These are phyloP conservation scores for Dactylis glomerata DNA, from an alignment of 176 grass and related monocot genomes.

Conservation along the genomic window DNA sequence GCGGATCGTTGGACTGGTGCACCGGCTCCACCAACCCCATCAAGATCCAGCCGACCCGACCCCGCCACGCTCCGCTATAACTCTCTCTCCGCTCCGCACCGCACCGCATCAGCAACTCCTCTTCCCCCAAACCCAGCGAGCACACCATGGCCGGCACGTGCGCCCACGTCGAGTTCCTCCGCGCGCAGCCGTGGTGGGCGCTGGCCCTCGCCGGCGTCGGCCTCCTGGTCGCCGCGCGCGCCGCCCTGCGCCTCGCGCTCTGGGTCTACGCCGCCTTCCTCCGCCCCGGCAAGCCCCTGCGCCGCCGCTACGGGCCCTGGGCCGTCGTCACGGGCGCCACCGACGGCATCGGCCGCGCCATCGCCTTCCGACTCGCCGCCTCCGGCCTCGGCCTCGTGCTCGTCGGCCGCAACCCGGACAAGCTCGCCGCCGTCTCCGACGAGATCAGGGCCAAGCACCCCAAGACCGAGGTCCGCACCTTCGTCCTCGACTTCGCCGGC, in stretches of 20 bases:
- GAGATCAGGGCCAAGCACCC: slow-evolving; percentile 62
- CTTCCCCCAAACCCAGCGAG: neutral
- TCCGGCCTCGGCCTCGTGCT: slow-evolving; percentile 69
- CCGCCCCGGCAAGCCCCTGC: slow-evolving; percentile 75
- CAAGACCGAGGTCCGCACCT: slow-evolving; percentile 51
- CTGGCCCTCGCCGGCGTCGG: slow-evolving; percentile 55
- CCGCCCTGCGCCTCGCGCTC: slow-evolving; percentile 46
- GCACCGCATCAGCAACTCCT: neutral
- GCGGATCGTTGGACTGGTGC: neutral
- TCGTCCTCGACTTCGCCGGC: slow-evolving; percentile 71
- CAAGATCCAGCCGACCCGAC: neutral
- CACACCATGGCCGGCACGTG: slow-evolving; percentile 51
- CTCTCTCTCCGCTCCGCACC: neutral
- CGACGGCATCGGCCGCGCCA: slow-evolving; percentile 81
- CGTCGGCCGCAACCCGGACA: slow-evolving; percentile 80
- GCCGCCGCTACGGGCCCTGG: slow-evolving; percentile 82
- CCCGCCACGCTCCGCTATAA: neutral
- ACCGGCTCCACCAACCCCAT: slow-evolving; percentile 39
- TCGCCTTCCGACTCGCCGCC: slow-evolving; percentile 69
- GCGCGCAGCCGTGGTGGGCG: slow-evolving; percentile 66
- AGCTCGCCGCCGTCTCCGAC: slow-evolving; percentile 52
- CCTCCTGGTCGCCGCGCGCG: slow-evolving; percentile 39
- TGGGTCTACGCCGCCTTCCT: slow-evolving; percentile 82
- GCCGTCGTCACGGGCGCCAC: slow-evolving; percentile 84
- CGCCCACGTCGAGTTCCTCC: slow-evolving; percentile 71